A percentile compares a stretch with the other conserved stretches of the same genome.
phyloP scores from a whole-genome alignment of 2,329 filamentous ascomycete species.

The Penicillium sclerotiorum region DNA sequence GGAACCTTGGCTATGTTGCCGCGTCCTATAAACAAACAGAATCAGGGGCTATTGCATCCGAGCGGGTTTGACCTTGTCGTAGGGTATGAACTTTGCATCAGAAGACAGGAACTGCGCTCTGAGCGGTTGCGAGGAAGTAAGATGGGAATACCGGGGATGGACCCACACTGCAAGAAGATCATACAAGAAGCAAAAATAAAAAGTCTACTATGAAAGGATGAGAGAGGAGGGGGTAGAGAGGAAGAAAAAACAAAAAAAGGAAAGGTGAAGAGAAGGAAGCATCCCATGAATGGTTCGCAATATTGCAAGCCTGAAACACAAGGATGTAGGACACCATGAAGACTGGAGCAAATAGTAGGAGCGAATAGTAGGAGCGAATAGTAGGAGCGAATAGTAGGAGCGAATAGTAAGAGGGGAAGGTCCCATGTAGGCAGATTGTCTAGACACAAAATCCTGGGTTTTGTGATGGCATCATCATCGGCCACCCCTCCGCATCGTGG shows the following conservation, averaged over 20 bases:
- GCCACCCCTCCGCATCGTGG: neutral
- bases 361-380: neutral
- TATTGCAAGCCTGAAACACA: neutral
- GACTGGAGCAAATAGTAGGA: neutral
- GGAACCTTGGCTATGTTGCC: neutral
- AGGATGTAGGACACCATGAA: neutral
- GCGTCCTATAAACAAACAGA: conserved; percentile 12
- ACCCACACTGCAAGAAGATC: conserved; percentile 4
- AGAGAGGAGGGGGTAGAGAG: neutral
- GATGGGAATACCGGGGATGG: neutral
- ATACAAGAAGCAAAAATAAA: neutral
- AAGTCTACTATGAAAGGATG: neutral
- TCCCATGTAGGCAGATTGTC: no score
- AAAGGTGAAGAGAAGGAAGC: neutral
- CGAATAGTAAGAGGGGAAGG: no score
- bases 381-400: no score
- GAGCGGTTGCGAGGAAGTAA: neutral
- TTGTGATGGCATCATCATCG: no score
- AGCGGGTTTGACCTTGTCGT: neutral
- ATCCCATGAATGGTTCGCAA: conserved; percentile 3
- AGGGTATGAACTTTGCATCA: neutral
- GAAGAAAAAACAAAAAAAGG: neutral
- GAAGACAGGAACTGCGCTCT: conserved; percentile 7
- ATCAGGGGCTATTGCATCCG: conserved; percentile 10
- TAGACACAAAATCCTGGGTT: no score